phyloP scores from a whole-genome alignment of 148 eudicot species.

The Bassia scoparia region DNA sequence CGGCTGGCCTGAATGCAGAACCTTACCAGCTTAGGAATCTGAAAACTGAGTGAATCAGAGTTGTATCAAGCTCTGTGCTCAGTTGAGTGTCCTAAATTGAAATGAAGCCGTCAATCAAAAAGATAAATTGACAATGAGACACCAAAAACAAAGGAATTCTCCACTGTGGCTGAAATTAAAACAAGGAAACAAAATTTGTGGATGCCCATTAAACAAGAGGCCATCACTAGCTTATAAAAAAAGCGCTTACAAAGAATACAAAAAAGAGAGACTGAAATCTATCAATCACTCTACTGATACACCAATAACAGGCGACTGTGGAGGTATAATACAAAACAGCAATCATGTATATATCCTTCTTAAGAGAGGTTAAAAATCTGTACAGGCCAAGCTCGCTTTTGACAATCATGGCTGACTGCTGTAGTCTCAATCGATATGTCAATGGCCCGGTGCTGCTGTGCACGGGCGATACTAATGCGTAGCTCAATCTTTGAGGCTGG shows the following conservation, averaged over 20 bases:
- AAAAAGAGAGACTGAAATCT: background rate
- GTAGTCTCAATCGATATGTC: slow-evolving; percentile 82
- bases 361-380: slow-evolving; percentile 61
- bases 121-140: background rate
- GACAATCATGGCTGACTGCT: slow-evolving; percentile 52
- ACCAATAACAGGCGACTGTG: background rate
- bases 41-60: no score
- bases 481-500: slow-evolving; percentile 59
- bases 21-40: no score
- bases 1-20: background rate
- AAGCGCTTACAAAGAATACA: background rate
- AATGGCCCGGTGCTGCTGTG: slow-evolving; percentile 75
- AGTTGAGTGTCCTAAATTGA: no score
- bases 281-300: background rate
- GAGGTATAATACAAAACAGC: background rate
- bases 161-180: background rate
- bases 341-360: background rate
- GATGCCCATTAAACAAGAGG: background rate
- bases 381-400: slow-evolving; percentile 61
- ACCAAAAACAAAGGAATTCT: background rate
- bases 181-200: slow-evolving; percentile 6
- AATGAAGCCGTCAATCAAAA: no score
- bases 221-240: background rate
- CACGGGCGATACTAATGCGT: slow-evolving; percentile 84
- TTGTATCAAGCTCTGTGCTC: no score